Evolutionary conservation across 805 yeast genomes (phyloP), one percentile per base, ranked within the genome.

Genomic region (Babjeviella inositovora): DNA sequence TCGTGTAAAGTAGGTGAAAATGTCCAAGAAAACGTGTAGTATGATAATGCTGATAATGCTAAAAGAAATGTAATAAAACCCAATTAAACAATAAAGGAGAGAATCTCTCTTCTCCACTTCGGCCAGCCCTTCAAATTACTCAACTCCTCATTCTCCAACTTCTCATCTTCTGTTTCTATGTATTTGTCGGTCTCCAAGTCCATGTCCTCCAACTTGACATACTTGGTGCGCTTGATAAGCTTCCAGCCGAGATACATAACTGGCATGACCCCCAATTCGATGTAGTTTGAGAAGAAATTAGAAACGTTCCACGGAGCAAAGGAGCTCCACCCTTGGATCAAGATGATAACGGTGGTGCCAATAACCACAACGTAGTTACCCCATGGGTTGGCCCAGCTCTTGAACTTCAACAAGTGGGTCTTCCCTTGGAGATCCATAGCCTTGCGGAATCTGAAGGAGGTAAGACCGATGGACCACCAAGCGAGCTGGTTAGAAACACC

Each of bases 301-400:
- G 45, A 30, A 1, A 39, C 48, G 25, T 40, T 41, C 53, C 58
- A 61, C 10, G 70, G 70, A 6, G 55, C 46, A 29, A 62, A 55
- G 4, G 60, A 42, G 6, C 57, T 38, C 69, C 69, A 63, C 6
- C 70, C 70, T 43, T 63, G 70, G 6, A 62, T 58, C n/a, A 62
- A 38, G 16, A 62, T 45, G 27, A 62, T 57, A 24, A 62, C 47
- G 0, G 48, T 32, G 5, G 55, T 57, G 26, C 54, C 50, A 4
- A 59, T 30, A 2, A 58, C 56, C 10, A 53, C 51, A 29, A 59
- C 46, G 45, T 54, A 59, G 7, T 66, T 64, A 2, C 68, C 70
- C 26, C 39, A 53, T 7, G 70, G 70, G 32, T 62, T 53, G 2
- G 67, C 55, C 68, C 68, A 62, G 34, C 61, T 62, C 25, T 38